Conservation (phyloP, 192 early-diverging fungal species). For the Coemansia guatemalensis region DNA sequence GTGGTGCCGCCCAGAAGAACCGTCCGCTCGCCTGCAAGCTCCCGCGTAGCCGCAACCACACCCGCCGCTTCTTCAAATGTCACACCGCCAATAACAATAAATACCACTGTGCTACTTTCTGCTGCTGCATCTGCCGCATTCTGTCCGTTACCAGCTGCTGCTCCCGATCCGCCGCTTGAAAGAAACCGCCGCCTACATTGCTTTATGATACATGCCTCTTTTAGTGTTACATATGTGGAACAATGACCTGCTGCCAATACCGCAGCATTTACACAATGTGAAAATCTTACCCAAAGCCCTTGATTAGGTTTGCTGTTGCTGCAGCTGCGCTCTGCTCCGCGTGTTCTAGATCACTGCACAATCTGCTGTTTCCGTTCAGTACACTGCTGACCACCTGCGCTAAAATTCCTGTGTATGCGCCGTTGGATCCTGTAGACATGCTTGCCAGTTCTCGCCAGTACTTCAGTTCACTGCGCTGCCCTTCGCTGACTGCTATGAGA, state of each 20-base stretch:
- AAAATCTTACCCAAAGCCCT: slow-evolving; percentile 47
- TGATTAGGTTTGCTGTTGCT: slow-evolving; percentile 42
- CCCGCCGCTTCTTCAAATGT: slow-evolving; percentile 40
- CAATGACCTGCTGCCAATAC: neutral
- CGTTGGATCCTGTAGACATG: slow-evolving; percentile 24
- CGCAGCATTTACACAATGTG: neutral
- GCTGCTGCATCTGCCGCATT: slow-evolving; percentile 27
- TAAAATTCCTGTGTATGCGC: slow-evolving; percentile 25
- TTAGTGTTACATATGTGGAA: neutral
- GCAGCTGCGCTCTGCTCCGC: slow-evolving; percentile 33
- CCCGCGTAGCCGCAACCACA: slow-evolving; percentile 25
- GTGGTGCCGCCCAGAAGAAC: slow-evolving; percentile 36
- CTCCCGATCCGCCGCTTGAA: slow-evolving; percentile 7
- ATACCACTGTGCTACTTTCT: slow-evolving; percentile 25
- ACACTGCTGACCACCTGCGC: slow-evolving; percentile 29
- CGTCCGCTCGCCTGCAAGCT: slow-evolving; percentile 23
- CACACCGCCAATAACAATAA: slow-evolving; percentile 46
- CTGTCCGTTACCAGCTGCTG: slow-evolving; percentile 2
- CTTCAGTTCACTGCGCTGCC: slow-evolving; percentile 24
- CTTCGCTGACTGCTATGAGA: slow-evolving; percentile 22
- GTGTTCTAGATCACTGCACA: slow-evolving; percentile 27
- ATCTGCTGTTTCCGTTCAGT: slow-evolving; percentile 9
- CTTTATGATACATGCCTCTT: neutral
- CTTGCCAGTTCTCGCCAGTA: slow-evolving; percentile 31
- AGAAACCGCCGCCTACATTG: slow-evolving; percentile 43